Evolutionary conservation across 1,284 basidiomycete genomes (phyloP).

Genomic region (Sporisorium exsertum): DNA sequence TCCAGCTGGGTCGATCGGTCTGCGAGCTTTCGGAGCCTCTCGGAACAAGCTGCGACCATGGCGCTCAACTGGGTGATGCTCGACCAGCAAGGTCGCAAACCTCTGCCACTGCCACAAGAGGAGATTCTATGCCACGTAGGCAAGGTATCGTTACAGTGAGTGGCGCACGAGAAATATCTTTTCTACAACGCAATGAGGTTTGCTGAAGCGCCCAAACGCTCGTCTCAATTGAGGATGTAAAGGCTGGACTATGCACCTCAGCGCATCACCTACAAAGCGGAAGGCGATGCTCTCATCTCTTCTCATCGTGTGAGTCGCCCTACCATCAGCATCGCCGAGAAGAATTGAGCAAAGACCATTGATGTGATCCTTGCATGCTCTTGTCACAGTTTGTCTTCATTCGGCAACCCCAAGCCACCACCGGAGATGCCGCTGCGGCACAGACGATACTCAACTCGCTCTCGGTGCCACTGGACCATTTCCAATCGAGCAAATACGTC

Average conservation of each 20-base stretch:
- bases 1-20: no score
- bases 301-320: conserved; percentile 46
- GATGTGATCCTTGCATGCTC: neutral
- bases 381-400: conserved; percentile 51
- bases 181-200: neutral
- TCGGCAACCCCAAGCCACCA: conserved; percentile 30
- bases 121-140: conserved; percentile 34
- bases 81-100: conserved; percentile 39
- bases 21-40: no score
- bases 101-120: conserved; percentile 57
- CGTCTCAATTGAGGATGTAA: neutral
- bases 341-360: neutral
- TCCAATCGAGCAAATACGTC: conserved; percentile 47
- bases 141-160: conserved; percentile 47
- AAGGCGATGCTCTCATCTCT: conserved; percentile 51
- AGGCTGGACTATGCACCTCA: conserved; percentile 34
- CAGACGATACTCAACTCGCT: conserved; percentile 37
- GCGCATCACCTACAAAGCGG: conserved; percentile 44
- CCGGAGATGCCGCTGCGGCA: neutral
- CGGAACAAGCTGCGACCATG: conserved; percentile 39
- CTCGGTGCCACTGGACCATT: conserved; percentile 52
- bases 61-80: conserved; percentile 64
- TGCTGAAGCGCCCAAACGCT: neutral
- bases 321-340: neutral
- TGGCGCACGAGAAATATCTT: neutral